A percentile compares a stretch with the other conserved stretches of the same genome.
Evolutionary conservation across 1,284 basidiomycete species (phyloP).

Genomic region (Termitomyces sp.): DNA sequence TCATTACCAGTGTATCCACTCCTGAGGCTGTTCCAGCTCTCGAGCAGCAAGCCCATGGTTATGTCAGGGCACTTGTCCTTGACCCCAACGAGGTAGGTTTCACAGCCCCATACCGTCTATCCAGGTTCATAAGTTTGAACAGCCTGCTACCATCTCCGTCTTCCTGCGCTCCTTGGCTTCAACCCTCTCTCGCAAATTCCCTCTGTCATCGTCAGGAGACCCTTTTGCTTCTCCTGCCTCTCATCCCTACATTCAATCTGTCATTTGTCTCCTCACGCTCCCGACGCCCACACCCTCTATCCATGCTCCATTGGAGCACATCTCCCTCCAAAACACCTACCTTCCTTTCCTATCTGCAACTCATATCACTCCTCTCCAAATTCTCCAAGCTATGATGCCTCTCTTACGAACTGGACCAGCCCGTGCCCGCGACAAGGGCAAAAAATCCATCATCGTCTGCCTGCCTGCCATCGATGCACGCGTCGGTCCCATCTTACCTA

Average conservation of each 20-base stretch:
- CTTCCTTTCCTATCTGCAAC: constrained; percentile 64
- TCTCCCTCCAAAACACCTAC: constrained; percentile 60
- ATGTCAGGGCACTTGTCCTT: constrained; percentile 71
- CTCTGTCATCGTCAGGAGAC: constrained; percentile 70
- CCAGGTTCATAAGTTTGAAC: constrained; percentile 1
- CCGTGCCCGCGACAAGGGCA: constrained; percentile 45
- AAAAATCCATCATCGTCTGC: constrained; percentile 65
- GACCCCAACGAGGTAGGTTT: constrained; percentile 64
- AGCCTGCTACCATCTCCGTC: constrained; percentile 66
- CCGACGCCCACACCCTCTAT: constrained; percentile 34
- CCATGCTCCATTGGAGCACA: constrained; percentile 63
- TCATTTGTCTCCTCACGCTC: constrained; percentile 67
- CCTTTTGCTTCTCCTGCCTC: constrained; percentile 62
- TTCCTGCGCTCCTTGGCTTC: constrained; percentile 77
- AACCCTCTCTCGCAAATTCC: constrained; percentile 76
- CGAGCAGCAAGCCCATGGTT: constrained; percentile 64
- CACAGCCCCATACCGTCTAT: neutral
- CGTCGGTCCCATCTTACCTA: constrained; percentile 38
- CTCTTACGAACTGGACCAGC: constrained; percentile 60
- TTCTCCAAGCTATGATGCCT: constrained; percentile 71
- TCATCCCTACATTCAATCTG: constrained; percentile 63
- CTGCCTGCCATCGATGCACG: constrained; percentile 63
- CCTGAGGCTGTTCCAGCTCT: constrained; percentile 58
- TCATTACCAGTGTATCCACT: constrained; percentile 70
- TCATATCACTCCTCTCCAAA: constrained; percentile 69